Evolutionary conservation across 257 asterid species (phyloP), one percentile per base, ranked within the genome.

Genomic region (Salvia splendens): DNA sequence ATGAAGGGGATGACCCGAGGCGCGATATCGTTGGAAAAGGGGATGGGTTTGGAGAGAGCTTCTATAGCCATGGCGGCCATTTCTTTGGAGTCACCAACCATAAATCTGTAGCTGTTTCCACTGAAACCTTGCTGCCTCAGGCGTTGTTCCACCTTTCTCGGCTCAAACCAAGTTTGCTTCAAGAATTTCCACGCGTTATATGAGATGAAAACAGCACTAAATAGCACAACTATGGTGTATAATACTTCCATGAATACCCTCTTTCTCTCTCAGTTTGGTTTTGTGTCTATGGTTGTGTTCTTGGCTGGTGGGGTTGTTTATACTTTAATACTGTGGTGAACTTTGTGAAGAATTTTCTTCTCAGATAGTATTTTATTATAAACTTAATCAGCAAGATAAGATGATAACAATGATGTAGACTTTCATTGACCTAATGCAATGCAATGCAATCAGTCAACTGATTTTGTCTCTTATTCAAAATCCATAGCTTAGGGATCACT

Each of bases 61-160:
- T 79, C 69, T 55, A 40, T 40, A 0, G 45, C 6, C 67, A 53
- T 72, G 9, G 5, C 42, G 5, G 12, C 40, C 0, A 79, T 45
- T 8, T 84, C 84, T 14, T 67, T 73, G 47, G 17, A 59, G 56
- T 84, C 86, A 3, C 89, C 87, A 32, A 66, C 46, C 38, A 80
- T 42, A 2, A 78, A 6, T 65, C 65, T 78, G 52, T 78, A 85
- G 1, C 77, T 32, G 47, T 72, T 78, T 5, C 86, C 89, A 0
- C 15, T 69, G 17, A 81, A 73, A 11, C 89, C 84, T 12, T 70
- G 76, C 14, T 71, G 24, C 53, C 79, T 75, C 20, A 83, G 78
- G 52, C 51, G 43, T 12, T 68, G 73, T 64, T 81, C 86, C 49
- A 73, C 0, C 61, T 67, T 64, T 61, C 69, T 71, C 3, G 88